These are phyloP conservation scores for Suhomyces ambrosiae DNA, from an alignment of 1,139 yeast genomes.

Conservation along the genomic window DNA sequence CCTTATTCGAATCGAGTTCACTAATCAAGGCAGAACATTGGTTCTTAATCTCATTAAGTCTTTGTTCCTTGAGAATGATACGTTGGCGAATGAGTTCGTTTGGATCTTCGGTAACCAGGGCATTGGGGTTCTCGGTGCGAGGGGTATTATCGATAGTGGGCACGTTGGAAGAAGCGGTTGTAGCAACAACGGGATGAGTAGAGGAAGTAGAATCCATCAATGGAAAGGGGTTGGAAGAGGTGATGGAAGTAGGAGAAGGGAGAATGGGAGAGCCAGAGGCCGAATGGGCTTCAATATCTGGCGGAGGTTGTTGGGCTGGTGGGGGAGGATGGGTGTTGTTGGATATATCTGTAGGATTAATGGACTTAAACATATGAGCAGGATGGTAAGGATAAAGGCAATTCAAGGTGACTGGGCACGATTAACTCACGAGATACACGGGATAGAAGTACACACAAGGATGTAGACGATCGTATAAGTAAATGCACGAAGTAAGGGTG, in stretches of 20 bases:
- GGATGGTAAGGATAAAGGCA: conserved; percentile 1
- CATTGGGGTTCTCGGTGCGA: conserved; percentile 6
- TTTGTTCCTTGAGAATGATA: conserved; percentile 25
- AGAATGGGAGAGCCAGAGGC: conserved; percentile 7
- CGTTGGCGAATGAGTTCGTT: conserved; percentile 13
- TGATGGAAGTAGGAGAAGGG: conserved; percentile 9
- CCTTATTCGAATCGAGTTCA: conserved; percentile 30
- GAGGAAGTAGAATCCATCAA: conserved; percentile 3
- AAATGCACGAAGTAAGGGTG: background rate
- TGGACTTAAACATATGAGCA: conserved; percentile 9
- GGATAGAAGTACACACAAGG: background rate
- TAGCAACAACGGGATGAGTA: conserved; percentile 3
- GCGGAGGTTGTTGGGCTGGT: conserved; percentile 12
- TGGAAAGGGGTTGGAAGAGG: conserved; percentile 6
- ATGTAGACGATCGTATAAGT: background rate
- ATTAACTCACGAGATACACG: too few species aligned
- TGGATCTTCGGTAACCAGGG: conserved; percentile 8
- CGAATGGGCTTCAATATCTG: conserved; percentile 1
- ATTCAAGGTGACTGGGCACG: background rate
- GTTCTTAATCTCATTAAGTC: conserved; percentile 36
- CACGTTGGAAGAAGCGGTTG: conserved; percentile 5
- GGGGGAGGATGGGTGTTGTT: conserved; percentile 14
- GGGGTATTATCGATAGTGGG: conserved; percentile 15
- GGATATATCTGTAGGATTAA: conserved; percentile 12
- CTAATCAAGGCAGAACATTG: conserved; percentile 39